These are phyloP conservation scores for Acorus calamus DNA, from an alignment of 106 monocot species.

Conservation along the genomic window DNA sequence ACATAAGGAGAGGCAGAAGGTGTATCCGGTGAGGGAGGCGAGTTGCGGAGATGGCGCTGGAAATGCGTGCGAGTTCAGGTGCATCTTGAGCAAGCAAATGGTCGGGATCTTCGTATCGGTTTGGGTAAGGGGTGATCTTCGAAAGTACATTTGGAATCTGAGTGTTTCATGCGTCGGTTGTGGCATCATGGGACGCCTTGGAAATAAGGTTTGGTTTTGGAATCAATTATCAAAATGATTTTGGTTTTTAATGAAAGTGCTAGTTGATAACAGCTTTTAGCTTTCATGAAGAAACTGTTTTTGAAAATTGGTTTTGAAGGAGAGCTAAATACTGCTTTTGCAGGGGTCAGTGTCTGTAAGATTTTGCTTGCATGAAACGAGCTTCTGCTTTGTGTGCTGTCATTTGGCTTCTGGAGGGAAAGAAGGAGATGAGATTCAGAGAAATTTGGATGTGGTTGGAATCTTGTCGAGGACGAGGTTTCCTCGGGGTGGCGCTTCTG, in stretches of 20 bases:
- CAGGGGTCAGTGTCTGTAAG: slow-evolving; percentile 63
- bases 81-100: slow-evolving; percentile 71
- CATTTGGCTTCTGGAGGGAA: slow-evolving; percentile 76
- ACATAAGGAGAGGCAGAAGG: slow-evolving; percentile 20
- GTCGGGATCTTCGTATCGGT: slow-evolving; percentile 50
- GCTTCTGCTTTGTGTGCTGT: slow-evolving; percentile 69
- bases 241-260: background rate
- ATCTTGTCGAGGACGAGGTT: slow-evolving; percentile 57
- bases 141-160: slow-evolving; percentile 25
- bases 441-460: slow-evolving; percentile 49
- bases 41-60: background rate
- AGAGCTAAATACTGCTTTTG: background rate
- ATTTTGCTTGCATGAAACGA: slow-evolving; percentile 48
- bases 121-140: slow-evolving; percentile 47
- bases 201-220: slow-evolving; percentile 44
- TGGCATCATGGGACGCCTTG: slow-evolving; percentile 57
- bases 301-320: too few species aligned
- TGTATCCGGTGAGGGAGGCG: slow-evolving; percentile 24
- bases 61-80: slow-evolving; percentile 17
- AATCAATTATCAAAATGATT: background rate
- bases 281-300: too few species aligned
- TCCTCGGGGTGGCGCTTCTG: slow-evolving; percentile 14
- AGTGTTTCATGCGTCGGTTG: slow-evolving; percentile 57
- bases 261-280: too few species aligned
- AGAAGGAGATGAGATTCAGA: slow-evolving; percentile 37